These are phyloP conservation scores for Vanilla planifolia DNA, from an alignment of 106 monocot species.

Conservation along the genomic window DNA sequence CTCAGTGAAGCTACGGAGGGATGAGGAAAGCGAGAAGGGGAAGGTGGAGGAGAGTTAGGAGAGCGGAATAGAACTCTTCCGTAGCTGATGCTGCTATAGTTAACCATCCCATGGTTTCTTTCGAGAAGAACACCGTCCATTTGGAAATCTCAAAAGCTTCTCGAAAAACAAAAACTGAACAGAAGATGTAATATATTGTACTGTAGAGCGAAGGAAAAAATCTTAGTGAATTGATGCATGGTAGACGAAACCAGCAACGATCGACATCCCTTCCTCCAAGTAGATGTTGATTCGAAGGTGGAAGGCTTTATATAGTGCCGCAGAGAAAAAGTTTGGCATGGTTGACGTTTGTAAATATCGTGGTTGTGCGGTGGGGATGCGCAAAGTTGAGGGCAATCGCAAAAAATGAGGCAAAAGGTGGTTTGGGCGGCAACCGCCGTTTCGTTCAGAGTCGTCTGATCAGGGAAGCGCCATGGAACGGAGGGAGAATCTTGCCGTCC, in stretches of 20 bases:
- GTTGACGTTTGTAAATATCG: neutral
- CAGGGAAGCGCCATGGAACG: neutral
- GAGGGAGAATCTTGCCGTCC: neutral
- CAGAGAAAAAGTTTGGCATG: neutral
- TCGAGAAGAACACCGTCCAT: neutral
- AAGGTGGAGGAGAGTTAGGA: neutral
- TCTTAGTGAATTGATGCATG: neutral
- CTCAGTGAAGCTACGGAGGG: neutral
- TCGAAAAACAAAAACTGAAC: neutral
- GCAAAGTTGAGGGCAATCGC: neutral
- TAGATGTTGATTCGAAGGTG: neutral
- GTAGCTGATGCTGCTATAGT: conserved; percentile 2
- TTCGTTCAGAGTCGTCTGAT: neutral
- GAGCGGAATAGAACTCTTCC: neutral
- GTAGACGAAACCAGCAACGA: neutral
- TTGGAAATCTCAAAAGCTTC: no score
- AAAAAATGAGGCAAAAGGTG: neutral
- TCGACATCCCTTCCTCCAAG: neutral
- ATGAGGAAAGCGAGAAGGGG: neutral
- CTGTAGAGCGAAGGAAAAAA: neutral
- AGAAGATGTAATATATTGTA: neutral
- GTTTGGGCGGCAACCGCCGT: conserved; percentile 2
- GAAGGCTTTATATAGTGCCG: neutral
- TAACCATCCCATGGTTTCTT: neutral
- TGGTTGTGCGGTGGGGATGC: neutral